A percentile compares a stretch with the other conserved stretches of the same genome.
Evolutionary conservation across 176 grass and related monocot genomes (phyloP).

Genomic region (Pharus latifolius): DNA sequence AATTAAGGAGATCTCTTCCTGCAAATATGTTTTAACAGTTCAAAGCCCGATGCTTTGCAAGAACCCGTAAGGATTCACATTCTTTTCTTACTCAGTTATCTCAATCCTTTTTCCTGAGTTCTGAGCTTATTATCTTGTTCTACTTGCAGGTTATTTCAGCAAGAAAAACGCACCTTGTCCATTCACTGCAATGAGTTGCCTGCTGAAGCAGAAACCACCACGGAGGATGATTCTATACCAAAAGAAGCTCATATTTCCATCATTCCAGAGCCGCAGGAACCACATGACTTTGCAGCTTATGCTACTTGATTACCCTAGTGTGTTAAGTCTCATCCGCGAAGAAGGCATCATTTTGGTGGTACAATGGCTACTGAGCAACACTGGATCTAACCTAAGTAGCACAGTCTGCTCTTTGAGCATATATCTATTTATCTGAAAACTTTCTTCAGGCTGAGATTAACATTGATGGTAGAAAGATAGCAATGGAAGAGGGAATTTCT

Average conservation of each 20-base stretch:
- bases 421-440: background rate
- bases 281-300: slow-evolving; percentile 29
- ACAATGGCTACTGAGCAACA: background rate
- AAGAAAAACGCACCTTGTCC: slow-evolving; percentile 60
- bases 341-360: background rate
- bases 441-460: background rate
- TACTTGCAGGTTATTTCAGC: slow-evolving; percentile 60
- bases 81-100: background rate
- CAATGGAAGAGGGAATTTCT: background rate
- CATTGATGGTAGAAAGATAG: background rate
- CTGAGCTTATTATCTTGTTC: background rate
- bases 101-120: background rate
- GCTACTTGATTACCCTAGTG: slow-evolving; percentile 18
- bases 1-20: slow-evolving; percentile 91
- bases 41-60: slow-evolving; percentile 88
- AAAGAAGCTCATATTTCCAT: slow-evolving; percentile 40
- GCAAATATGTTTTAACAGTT: slow-evolving; percentile 79
- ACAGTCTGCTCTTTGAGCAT: background rate
- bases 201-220: slow-evolving; percentile 6
- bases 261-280: slow-evolving; percentile 28
- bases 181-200: slow-evolving; percentile 68
- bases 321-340: background rate
- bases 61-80: slow-evolving; percentile 54
- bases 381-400: background rate
- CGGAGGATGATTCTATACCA: slow-evolving; percentile 29